Conservation (phyloP, 495 filamentous ascomycete species). For the Halenospora varia region DNA sequence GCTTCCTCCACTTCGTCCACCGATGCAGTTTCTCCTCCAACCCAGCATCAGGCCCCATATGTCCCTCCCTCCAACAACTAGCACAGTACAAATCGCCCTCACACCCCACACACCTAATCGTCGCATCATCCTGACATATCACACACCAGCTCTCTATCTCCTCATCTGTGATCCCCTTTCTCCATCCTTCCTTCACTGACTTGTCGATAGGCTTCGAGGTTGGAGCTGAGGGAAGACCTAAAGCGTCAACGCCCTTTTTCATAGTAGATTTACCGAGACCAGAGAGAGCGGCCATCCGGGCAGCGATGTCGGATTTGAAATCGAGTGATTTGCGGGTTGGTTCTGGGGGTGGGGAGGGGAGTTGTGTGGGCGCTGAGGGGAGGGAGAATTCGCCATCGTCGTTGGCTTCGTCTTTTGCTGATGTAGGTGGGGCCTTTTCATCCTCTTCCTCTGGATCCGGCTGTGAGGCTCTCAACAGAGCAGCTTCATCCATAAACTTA, state of each 20-base stretch:
- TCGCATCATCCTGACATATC: slow-evolving; percentile 65
- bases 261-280: neutral
- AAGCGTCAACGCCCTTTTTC: slow-evolving; percentile 15
- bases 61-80: slow-evolving; percentile 66
- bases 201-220: slow-evolving; percentile 43
- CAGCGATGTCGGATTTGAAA: slow-evolving; percentile 17
- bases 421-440: neutral
- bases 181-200: slow-evolving; percentile 24
- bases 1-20: slow-evolving; percentile 23
- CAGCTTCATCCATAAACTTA: slow-evolving; percentile 21
- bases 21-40: slow-evolving; percentile 52
- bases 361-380: slow-evolving; percentile 20
- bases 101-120: slow-evolving; percentile 57
- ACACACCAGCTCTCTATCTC: slow-evolving; percentile 66
- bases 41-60: slow-evolving; percentile 52
- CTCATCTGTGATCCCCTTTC: slow-evolving; percentile 48
- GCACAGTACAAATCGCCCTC: slow-evolving; percentile 63
- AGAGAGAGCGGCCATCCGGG: slow-evolving; percentile 21
- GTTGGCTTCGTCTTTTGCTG: neutral
- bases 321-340: slow-evolving; percentile 12
- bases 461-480: slow-evolving; percentile 3
- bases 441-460: neutral
- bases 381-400: slow-evolving; percentile 12
- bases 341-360: slow-evolving; percentile 2
- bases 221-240: slow-evolving; percentile 50